Conservation (phyloP, 2,329 filamentous ascomycete species). For the Waltergamsia citrina region DNA sequence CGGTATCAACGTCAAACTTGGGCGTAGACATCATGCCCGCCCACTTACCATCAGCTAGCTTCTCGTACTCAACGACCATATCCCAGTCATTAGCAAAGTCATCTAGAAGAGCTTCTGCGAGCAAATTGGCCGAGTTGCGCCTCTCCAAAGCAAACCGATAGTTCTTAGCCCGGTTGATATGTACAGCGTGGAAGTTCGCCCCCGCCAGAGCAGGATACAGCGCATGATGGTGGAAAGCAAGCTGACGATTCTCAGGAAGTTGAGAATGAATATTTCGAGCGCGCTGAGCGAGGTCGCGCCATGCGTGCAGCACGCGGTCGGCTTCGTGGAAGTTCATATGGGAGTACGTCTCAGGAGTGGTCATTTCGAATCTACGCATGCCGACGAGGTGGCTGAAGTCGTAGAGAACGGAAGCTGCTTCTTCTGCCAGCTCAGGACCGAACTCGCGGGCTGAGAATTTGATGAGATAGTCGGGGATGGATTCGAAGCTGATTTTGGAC, state of each 20-base stretch:
- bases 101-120: conserved; percentile 15
- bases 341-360: conserved; percentile 12
- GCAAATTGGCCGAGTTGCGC: conserved; percentile 32
- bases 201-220: conserved; percentile 50
- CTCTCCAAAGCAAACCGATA: conserved; percentile 34
- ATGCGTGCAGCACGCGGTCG: conserved; percentile 38
- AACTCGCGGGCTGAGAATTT: conserved; percentile 40
- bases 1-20: conserved; percentile 38
- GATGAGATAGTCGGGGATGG: conserved; percentile 33
- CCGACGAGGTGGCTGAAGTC: conserved; percentile 26
- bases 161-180: conserved; percentile 35
- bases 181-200: conserved; percentile 43
- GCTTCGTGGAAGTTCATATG: conserved; percentile 50
- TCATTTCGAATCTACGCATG: conserved; percentile 22
- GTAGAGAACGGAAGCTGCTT: conserved; percentile 37
- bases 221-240: conserved; percentile 47
- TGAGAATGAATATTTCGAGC: conserved; percentile 33
- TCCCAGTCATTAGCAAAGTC: conserved; percentile 31
- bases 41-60: conserved; percentile 25
- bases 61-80: conserved; percentile 31
- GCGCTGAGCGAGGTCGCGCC: conserved; percentile 31
- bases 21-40: conserved; percentile 33
- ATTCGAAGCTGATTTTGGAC: conserved; percentile 19
- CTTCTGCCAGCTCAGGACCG: conserved; percentile 28
- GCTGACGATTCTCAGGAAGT: conserved; percentile 26